Evolutionary conservation across 805 yeast genomes (phyloP), one percentile per base, ranked within the genome.

Genomic region (Ogataea neopini): DNA sequence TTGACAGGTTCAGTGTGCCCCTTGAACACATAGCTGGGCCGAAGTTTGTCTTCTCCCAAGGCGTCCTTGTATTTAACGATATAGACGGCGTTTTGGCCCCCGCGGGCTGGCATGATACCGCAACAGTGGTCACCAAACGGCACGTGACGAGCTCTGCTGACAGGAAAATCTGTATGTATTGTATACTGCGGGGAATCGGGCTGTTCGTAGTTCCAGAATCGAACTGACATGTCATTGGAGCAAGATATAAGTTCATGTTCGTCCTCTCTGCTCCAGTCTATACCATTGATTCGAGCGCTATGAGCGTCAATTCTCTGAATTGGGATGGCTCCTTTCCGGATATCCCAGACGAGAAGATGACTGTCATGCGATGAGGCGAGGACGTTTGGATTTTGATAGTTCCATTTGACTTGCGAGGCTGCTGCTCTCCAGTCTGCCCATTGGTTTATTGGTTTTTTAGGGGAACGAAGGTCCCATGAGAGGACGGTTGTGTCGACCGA

Each of bases 351-450:
- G 50, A 82, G 81, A 35, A 92, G 77, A 43, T 82, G 75, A 59
- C 85, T 80, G 58, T 88, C 96, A 62, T 94, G 99, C 6, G 95
- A 76, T 1, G 94, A 83, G 0, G 97, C 97, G 22, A 94, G 60
- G 25, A 90, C 76, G 60, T 86, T 76, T 2, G 89, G 81, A 58
- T 91, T 84, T 37, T 75, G 72, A 53, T 81, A 81, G 63, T 86
- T 88, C 97, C 98, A 94, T 62, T 92, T 90, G 13, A 90, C 97
- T 64, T 92, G 98, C 0, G 96, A 80, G 2, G 97, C 96, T 2
- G 95, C 92, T 0, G 97, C 95, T 47, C 87, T 71, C 95, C 97
- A 94, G 61, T 92, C 96, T n/a, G 96, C 88, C 69, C 88, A 90
- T 40, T 82, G 76, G 49, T 77, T 76, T 3, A 80, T 83, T 0